Percentiles rank a stretch among this genome's conserved stretches.
These are phyloP conservation scores for Paraleonurus japonicus DNA, from an alignment of 257 asterid genomes.

Conservation along the genomic window DNA sequence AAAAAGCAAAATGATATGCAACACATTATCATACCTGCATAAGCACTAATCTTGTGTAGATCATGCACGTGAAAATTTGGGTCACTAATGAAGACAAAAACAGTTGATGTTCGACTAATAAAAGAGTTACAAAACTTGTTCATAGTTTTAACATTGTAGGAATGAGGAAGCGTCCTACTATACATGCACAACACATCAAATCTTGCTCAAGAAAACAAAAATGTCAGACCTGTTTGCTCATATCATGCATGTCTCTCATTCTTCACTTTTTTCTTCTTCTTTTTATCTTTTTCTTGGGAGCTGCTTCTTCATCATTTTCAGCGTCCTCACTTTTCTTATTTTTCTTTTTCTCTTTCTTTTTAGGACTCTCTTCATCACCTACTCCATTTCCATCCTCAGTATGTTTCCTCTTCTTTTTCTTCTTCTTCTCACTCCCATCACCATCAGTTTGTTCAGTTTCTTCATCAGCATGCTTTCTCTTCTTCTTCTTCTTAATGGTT, in stretches of 20 bases:
- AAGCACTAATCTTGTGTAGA: not conserved
- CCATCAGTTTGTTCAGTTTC: conserved; percentile 25
- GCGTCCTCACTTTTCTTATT: conserved; percentile 56
- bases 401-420: conserved; percentile 80
- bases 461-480: conserved; percentile 35
- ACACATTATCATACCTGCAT: no score
- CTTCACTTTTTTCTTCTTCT: conserved; percentile 48
- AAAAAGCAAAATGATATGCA: no score
- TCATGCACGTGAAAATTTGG: not conserved
- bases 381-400: conserved; percentile 42
- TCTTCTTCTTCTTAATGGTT: conserved; percentile 51
- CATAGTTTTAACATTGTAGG: not conserved
- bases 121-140: not conserved
- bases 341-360: conserved; percentile 48
- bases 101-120: not conserved
- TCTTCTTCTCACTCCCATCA: conserved; percentile 43
- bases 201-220: conserved; percentile 29
- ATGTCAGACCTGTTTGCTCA: conserved; percentile 24
- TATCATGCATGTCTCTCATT: conserved; percentile 34
- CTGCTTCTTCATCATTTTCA: conserved; percentile 36
- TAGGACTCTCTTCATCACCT: conserved; percentile 35
- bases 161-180: not conserved
- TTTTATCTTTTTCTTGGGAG: conserved; percentile 41
- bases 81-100: not conserved
- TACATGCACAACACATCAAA: conserved; percentile 29